A percentile compares a stretch with the other conserved stretches of the same genome.
Evolutionary conservation across 352 stramenopile genomes (phyloP).

Genomic region (Phytophthora quininea): DNA sequence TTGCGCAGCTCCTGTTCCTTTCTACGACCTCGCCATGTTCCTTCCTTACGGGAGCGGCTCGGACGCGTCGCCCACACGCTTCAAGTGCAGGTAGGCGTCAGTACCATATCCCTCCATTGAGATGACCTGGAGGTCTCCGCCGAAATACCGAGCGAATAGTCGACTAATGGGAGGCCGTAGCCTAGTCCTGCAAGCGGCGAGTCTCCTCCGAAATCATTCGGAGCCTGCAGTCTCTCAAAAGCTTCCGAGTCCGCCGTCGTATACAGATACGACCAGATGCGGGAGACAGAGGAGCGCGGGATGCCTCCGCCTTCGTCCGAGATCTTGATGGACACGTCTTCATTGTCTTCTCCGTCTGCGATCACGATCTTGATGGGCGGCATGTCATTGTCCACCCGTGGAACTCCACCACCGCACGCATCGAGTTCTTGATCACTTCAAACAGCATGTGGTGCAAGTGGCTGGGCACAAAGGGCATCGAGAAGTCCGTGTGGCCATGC

Average conservation of each 20-base stretch:
- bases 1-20: background rate
- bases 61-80: conserved; percentile 90
- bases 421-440: conserved; percentile 99
- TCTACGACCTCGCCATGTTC: background rate
- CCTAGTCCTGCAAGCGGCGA: conserved; percentile 95
- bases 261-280: conserved; percentile 99
- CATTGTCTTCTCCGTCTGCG: conserved; percentile 98
- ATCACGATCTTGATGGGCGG: conserved; percentile 99
- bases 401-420: conserved; percentile 98
- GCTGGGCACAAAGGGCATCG: conserved; percentile 97
- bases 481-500: conserved; percentile 97
- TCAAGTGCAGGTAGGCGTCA: conserved; percentile 96
- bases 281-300: conserved; percentile 96
- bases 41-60: conserved; percentile 78
- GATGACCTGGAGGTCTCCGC: conserved; percentile 99
- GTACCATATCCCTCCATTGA: conserved; percentile 99
- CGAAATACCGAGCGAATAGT: conserved; percentile 99
- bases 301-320: conserved; percentile 99
- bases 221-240: conserved; percentile 89
- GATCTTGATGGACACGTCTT: conserved; percentile 99
- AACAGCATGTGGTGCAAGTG: conserved; percentile 99
- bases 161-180: conserved; percentile 96
- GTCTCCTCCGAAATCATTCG: conserved; percentile 87
- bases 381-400: conserved; percentile 98
- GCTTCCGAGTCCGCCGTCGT: conserved; percentile 97